Conservation (phyloP, 768 basidiomycete species). For the Lactarius deliciosus region DNA sequence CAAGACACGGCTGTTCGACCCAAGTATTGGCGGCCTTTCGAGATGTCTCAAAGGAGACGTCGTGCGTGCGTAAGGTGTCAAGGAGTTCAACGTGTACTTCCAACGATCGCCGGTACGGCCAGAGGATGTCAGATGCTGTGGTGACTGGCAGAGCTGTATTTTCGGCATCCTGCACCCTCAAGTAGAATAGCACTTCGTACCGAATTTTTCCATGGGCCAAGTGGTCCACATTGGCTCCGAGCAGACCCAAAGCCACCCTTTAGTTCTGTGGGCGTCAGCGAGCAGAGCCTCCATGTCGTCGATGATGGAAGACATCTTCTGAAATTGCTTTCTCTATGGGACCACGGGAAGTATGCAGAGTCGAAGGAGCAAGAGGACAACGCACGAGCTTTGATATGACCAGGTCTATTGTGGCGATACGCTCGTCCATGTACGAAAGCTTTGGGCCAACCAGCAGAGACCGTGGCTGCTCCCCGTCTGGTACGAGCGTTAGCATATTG, state of each 20-base stretch:
- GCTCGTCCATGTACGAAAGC: conserved; percentile 64
- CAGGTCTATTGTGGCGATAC: conserved; percentile 56
- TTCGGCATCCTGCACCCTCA: not conserved
- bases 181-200: conserved; percentile 39
- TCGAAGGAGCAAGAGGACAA: not conserved
- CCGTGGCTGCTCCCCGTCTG: conserved; percentile 53
- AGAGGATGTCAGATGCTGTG: conserved; percentile 53
- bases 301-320: conserved; percentile 58
- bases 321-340: conserved; percentile 65
- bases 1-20: conserved; percentile 66
- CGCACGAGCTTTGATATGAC: conserved; percentile 68
- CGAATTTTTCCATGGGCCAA: conserved; percentile 80
- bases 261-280: conserved; percentile 65
- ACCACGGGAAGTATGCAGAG: no score
- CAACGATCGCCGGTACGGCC: conserved; percentile 68
- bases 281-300: conserved; percentile 66
- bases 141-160: conserved; percentile 43
- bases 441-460: conserved; percentile 62
- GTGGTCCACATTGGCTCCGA: conserved; percentile 78
- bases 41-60: conserved; percentile 67
- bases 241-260: conserved; percentile 70
- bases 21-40: conserved; percentile 61
- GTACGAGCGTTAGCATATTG: conserved; percentile 60
- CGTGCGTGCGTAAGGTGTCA: conserved; percentile 59
- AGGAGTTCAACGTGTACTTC: conserved; percentile 55